A percentile compares a stretch with the other conserved stretches of the same genome.
These are phyloP conservation scores for Maudiozyma bulderi DNA, from an alignment of 805 yeast species.

Conservation along the genomic window DNA sequence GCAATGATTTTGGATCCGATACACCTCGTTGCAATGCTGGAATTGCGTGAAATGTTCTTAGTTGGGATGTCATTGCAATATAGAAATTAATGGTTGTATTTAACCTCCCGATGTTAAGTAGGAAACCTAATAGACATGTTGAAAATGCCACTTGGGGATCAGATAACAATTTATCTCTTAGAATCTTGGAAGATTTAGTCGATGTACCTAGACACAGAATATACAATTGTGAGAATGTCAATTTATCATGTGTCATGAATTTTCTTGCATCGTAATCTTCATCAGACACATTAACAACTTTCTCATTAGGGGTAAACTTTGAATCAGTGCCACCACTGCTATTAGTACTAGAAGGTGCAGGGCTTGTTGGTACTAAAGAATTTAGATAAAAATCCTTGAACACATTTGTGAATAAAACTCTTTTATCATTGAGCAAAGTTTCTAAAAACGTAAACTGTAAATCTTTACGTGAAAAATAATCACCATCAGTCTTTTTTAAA, in stretches of 20 bases:
- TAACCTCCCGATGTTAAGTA: conserved; percentile 88
- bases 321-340: too few species aligned
- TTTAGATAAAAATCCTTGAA: conserved; percentile 35
- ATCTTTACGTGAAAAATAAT: conserved; percentile 81
- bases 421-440: conserved; percentile 51
- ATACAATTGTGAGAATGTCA: conserved; percentile 79
- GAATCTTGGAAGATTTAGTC: conserved; percentile 69
- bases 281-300: conserved; percentile 21
- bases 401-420: conserved; percentile 59
- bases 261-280: conserved; percentile 31
- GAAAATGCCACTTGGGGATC: conserved; percentile 57
- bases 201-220: conserved; percentile 74
- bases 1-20: conserved; percentile 61
- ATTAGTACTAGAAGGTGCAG: not conserved
- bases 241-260: conserved; percentile 33
- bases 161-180: conserved; percentile 62
- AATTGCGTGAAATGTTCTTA: conserved; percentile 87
- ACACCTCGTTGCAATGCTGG: conserved; percentile 63
- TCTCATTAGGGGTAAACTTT: conserved; percentile 1
- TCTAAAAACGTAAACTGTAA: conserved; percentile 74
- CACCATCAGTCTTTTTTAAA: conserved; percentile 84
- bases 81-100: conserved; percentile 92
- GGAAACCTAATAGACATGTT: conserved; percentile 70
- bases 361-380: conserved; percentile 11
- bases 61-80: conserved; percentile 88